Evolutionary conservation across 192 early-diverging fungal genomes (phyloP).

Genomic region (Entomortierella parvispora): DNA sequence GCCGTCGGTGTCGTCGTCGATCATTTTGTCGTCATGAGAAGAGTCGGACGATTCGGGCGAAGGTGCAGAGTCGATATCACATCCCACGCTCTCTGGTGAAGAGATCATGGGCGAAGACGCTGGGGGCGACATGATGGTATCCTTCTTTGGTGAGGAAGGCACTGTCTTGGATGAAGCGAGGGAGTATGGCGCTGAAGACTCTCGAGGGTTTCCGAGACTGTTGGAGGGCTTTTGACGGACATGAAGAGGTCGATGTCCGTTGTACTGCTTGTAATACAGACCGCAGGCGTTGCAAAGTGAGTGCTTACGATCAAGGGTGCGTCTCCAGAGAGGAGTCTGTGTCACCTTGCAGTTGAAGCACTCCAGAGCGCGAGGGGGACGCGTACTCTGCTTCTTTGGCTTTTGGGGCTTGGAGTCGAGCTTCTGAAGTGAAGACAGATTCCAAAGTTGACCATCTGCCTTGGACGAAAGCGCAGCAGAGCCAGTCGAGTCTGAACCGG

Average conservation of each 20-base stretch:
- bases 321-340: conserved; percentile 89
- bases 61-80: conserved; percentile 18
- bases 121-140: neutral
- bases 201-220: conserved; percentile 20
- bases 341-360: conserved; percentile 89
- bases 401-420: conserved; percentile 19
- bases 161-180: conserved; percentile 6
- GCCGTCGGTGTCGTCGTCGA: neutral
- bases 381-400: conserved; percentile 47
- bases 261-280: conserved; percentile 92
- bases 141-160: conserved; percentile 19
- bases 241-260: conserved; percentile 76
- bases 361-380: conserved; percentile 52
- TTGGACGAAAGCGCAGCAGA: neutral
- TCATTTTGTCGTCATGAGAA: neutral
- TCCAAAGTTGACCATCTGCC: conserved; percentile 1
- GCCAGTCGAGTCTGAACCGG: neutral
- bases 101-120: conserved; percentile 6
- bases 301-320: conserved; percentile 79
- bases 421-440: conserved; percentile 22
- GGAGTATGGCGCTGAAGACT: conserved; percentile 22
- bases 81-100: conserved; percentile 16
- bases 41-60: conserved; percentile 1
- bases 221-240: conserved; percentile 58
- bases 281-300: conserved; percentile 95